Evolutionary conservation across 179 eudicot genomes (phyloP), one percentile per base, ranked within the genome.

Genomic region (Kewa caespitosa): DNA sequence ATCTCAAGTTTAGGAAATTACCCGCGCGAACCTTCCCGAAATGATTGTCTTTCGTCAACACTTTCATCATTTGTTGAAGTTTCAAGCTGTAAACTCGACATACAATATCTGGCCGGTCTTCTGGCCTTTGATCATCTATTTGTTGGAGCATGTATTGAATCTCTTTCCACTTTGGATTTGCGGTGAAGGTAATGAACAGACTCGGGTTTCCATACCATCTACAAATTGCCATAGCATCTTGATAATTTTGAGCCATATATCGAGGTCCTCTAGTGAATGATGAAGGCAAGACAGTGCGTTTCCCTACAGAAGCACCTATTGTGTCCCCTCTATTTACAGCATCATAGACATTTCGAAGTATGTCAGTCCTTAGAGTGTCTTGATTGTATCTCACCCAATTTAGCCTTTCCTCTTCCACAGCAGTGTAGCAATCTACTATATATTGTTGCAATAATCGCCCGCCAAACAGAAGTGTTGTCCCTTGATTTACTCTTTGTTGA

Each of bases 181-280:
- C 67, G 3, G 70, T 48, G 28, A 77, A 73, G 38, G 76, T 73
- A 6, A 73, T 59, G 46, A 77, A 77, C 2, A 69, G 23, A 50
- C 71, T 27, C 20, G 80, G 80, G n/a, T 46, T 46, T 0, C 42
- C 52, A 14, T 14, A 20, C n/a, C 31, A 30, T 34, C 42, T 61
- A 22, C 76, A 43, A 0, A 77, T 54, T 10, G 71, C 76, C 66
- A 78, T 72, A 1, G 46, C 76, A 17, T 78, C 71, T 15, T 77
- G 75, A 23, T 46, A 77, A 23, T 71, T 70, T 50, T 77, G 64
- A 1, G 22, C 14, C 80, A 62, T 70, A 23, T 72, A 71, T 62
- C 81, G 20, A 0, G 64, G 43, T 8, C 76, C 71, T 38, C 80
- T 41, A 0, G 43, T 72, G 25, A 71, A 63, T 36, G 39, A 62